Conservation (phyloP, 2,329 filamentous ascomycete species). For the Xylariaceae sp. region DNA sequence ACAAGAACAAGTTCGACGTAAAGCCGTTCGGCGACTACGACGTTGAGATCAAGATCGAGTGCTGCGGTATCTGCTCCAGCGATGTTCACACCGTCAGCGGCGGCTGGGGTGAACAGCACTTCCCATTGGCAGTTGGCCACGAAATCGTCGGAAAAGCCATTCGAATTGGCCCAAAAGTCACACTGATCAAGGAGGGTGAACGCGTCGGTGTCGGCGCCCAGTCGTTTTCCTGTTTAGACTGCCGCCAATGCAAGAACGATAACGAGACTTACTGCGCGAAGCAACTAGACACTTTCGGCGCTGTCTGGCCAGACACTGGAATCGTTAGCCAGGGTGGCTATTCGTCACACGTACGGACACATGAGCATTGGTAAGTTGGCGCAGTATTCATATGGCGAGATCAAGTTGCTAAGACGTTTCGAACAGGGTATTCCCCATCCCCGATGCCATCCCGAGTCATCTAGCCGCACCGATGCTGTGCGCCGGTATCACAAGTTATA, state of each 20-base stretch:
- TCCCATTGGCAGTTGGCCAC: constrained; percentile 54
- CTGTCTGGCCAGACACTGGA: constrained; percentile 52
- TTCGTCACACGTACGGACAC: constrained; percentile 61
- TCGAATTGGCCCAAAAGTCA: constrained; percentile 61
- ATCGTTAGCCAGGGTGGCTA: constrained; percentile 60
- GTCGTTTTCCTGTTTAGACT: constrained; percentile 58
- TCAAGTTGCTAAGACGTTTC: background rate
- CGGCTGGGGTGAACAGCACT: constrained; percentile 50
- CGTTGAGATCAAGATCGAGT: constrained; percentile 81
- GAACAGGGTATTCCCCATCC: constrained; percentile 64
- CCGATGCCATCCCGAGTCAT: constrained; percentile 58
- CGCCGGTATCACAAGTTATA: constrained; percentile 76
- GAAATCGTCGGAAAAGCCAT: constrained; percentile 67
- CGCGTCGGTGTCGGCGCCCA: constrained; percentile 67
- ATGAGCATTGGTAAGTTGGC: constrained; percentile 61
- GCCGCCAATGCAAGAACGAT: constrained; percentile 59
- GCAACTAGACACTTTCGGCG: constrained; percentile 56
- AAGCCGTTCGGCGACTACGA: constrained; percentile 86
- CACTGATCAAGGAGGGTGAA: constrained; percentile 54
- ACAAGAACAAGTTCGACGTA: constrained; percentile 71
- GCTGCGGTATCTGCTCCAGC: constrained; percentile 70
- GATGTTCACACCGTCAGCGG: constrained; percentile 67
- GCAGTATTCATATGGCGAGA: background rate
- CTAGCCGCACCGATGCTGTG: constrained; percentile 77
- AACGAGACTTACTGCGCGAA: constrained; percentile 66